Evolutionary conservation across 805 yeast species (phyloP).

Genomic region (Teunomyces aglyptinius): DNA sequence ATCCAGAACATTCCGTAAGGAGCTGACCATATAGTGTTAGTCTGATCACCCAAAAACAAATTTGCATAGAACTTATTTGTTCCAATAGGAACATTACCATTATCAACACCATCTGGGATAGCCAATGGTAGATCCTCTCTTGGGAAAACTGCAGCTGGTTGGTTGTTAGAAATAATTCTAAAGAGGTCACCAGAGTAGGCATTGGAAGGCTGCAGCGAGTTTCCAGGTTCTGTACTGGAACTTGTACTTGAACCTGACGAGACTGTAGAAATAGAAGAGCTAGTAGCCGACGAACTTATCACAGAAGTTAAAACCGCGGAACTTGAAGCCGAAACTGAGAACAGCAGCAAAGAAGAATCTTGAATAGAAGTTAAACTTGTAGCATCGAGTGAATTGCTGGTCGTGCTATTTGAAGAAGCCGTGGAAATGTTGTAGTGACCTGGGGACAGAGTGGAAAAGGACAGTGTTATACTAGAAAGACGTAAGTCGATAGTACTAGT

Average conservation of each 20-base stretch:
- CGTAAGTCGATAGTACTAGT: conserved; percentile 8
- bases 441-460: background rate
- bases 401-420: background rate
- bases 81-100: conserved; percentile 45
- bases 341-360: too few species aligned
- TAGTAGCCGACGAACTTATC: background rate
- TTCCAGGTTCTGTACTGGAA: background rate
- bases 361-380: background rate
- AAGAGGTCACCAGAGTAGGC: conserved; percentile 44
- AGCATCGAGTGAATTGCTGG: background rate
- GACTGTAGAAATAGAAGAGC: background rate
- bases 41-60: conserved; percentile 54
- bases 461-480: background rate
- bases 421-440: background rate
- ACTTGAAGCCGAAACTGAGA: too few species aligned
- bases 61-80: conserved; percentile 80
- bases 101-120: conserved; percentile 48
- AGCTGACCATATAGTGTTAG: conserved; percentile 55
- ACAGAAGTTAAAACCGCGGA: background rate
- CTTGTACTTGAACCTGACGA: background rate
- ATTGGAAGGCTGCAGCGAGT: conserved; percentile 7
- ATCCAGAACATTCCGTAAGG: conserved; percentile 68
- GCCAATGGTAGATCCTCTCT: conserved; percentile 44
- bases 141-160: conserved; percentile 46
- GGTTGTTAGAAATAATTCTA: conserved; percentile 41